Base-by-base conservation (phyloP, 306 rosid species). In the Vigna angularis region DNA sequence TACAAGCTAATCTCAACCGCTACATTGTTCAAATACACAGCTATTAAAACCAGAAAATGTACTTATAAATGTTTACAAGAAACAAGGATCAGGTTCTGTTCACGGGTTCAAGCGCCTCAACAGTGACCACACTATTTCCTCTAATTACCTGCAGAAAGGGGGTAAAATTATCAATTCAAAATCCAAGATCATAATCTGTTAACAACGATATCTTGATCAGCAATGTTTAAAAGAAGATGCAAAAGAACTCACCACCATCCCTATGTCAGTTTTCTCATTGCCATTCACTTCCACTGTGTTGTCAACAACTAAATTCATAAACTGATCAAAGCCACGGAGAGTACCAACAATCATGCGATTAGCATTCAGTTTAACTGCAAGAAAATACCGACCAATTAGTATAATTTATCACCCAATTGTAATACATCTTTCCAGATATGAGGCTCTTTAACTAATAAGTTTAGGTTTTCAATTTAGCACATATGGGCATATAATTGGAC, bases 101-200 rank as follows among this genome's bases (percentile, higher is more conserved):
- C 59, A 95, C 99, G 1, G 99, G 99, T 80, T 95, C 99, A 47
- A 95, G 99, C 6, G 99, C 99, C 83, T 95, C 98, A 74, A 95
- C 99, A 2, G 99, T 95, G 76, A 95, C 99, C 72, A 95, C 98
- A 66, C 99, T 93, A 34, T 95, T 95, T 82, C 99, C 99, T 76
- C 99, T 79, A 61, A 95, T 87, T 49, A 95, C 99, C 98, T 95
- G 96, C 83, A 86, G 73, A 47, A 81, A 75, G 78, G 14, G 74
- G 59, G 64, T 40, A 26, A 63, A 28, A 66, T 13, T 40, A 76
- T 42, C 50, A 74, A 72, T 18, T 66, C 14, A 13, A 72, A 44
- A 63, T 76, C 42, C 66, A 28, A 8, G n/a, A n/a, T 30, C 42
- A 62, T 42, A 32, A 38, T 52, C 22, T 50, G 8, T 36, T 3